These are phyloP conservation scores for Entomortierella beljakovae DNA, from an alignment of 192 early-diverging fungal genomes.

Conservation along the genomic window DNA sequence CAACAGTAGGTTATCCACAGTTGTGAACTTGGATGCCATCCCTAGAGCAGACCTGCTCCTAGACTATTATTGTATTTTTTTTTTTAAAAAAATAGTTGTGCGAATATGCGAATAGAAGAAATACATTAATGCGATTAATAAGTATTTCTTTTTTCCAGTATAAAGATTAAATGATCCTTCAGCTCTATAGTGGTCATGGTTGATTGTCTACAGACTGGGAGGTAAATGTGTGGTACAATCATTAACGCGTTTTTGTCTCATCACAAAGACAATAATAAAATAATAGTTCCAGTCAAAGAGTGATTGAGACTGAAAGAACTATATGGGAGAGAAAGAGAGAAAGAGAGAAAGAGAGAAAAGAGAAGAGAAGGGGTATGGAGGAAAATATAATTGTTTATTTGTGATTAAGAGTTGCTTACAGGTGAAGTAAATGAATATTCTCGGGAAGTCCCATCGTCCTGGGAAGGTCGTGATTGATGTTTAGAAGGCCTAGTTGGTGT, in stretches of 20 bases:
- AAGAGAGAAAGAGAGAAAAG: background rate
- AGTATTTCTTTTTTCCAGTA: no score
- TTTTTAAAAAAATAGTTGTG: no score
- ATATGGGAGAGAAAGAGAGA: background rate
- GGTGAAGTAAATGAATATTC: background rate
- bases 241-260: background rate
- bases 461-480: background rate
- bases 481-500: constrained; percentile 1
- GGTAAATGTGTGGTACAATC: background rate
- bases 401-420: constrained; percentile 1
- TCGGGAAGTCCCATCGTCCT: background rate
- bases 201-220: background rate
- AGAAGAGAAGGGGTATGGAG: background rate
- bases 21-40: background rate
- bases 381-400: background rate
- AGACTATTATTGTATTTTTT: constrained; percentile 1
- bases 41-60: constrained; percentile 9
- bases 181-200: no score
- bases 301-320: no score
- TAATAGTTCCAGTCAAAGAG: no score
- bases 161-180: no score
- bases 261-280: no score
- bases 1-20: constrained; percentile 28
- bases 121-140: no score
- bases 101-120: no score